Conservation (phyloP, 352 stramenopile species). For the Elongisporangium anandrum region DNA sequence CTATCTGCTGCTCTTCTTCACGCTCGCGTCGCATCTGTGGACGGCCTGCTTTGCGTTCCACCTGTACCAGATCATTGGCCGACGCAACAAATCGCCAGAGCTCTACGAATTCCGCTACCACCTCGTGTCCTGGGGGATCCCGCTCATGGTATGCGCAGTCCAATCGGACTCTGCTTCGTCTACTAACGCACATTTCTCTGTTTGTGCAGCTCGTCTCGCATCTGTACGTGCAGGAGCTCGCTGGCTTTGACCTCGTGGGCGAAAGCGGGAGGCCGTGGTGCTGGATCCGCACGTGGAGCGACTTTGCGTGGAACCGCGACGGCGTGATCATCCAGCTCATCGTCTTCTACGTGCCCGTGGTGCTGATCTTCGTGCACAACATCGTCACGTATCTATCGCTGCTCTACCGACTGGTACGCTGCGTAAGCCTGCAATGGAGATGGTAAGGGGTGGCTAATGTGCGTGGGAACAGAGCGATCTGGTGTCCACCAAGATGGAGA, state of each 20-base stretch:
- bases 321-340: constrained; percentile 59
- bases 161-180: no score
- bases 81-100: constrained; percentile 44
- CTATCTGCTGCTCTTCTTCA: constrained; percentile 65
- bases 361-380: constrained; percentile 56
- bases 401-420: constrained; percentile 56
- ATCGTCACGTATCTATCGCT: constrained; percentile 51
- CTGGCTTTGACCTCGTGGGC: constrained; percentile 47
- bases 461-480: constrained; percentile 26
- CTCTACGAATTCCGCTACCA: constrained; percentile 69
- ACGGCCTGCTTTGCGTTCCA: constrained; percentile 77
- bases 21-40: constrained; percentile 64
- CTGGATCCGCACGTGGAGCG: constrained; percentile 71
- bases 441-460: no score
- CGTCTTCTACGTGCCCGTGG: constrained; percentile 53
- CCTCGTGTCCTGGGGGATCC: constrained; percentile 62
- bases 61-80: constrained; percentile 60
- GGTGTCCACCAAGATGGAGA: constrained; percentile 63
- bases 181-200: neutral
- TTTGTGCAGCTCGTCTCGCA: constrained; percentile 37
- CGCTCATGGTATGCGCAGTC: constrained; percentile 22
- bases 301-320: constrained; percentile 36
- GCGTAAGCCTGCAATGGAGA: no score
- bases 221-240: constrained; percentile 34
- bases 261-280: constrained; percentile 69